phyloP scores from a whole-genome alignment of 1,139 yeast species.

The Geotrichum aggregatum region DNA sequence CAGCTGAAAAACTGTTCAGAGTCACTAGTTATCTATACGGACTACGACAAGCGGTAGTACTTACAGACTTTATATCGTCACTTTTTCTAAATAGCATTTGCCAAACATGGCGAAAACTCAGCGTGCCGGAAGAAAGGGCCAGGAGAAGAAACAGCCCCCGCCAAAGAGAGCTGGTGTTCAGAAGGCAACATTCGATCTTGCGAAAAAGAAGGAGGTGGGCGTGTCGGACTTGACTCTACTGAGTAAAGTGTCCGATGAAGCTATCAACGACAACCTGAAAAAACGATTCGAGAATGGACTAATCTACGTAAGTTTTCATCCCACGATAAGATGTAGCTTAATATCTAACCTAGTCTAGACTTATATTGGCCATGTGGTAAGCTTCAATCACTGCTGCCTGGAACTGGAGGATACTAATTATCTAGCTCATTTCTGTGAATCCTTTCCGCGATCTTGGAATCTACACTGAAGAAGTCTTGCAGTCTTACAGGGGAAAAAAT shows the following conservation, averaged over 20 bases:
- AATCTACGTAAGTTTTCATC: constrained; percentile 48
- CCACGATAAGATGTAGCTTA: not conserved
- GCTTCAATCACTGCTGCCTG: constrained; percentile 3
- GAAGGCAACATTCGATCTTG: constrained; percentile 86
- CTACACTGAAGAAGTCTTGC: constrained; percentile 72
- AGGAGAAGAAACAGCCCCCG: constrained; percentile 43
- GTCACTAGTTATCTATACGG: no score
- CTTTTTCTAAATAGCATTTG: not conserved
- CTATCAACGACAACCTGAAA: constrained; percentile 86
- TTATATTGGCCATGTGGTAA: constrained; percentile 33
- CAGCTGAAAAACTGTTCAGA: no score
- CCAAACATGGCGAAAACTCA: constrained; percentile 65
- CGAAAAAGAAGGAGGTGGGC: constrained; percentile 93
- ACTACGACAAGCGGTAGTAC: not conserved
- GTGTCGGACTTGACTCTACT: constrained; percentile 90
- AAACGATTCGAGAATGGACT: constrained; percentile 85
- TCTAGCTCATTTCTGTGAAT: constrained; percentile 76
- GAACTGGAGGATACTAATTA: not conserved
- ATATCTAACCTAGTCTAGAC: constrained; percentile 22
- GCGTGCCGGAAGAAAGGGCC: constrained; percentile 61
- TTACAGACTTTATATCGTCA: not conserved
- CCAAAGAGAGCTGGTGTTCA: constrained; percentile 57
- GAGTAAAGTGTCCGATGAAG: constrained; percentile 83
- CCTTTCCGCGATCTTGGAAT: constrained; percentile 96
- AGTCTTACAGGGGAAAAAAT: constrained; percentile 82